phyloP scores from a whole-genome alignment of 768 basidiomycete species.

The Termitomyces sp. region DNA sequence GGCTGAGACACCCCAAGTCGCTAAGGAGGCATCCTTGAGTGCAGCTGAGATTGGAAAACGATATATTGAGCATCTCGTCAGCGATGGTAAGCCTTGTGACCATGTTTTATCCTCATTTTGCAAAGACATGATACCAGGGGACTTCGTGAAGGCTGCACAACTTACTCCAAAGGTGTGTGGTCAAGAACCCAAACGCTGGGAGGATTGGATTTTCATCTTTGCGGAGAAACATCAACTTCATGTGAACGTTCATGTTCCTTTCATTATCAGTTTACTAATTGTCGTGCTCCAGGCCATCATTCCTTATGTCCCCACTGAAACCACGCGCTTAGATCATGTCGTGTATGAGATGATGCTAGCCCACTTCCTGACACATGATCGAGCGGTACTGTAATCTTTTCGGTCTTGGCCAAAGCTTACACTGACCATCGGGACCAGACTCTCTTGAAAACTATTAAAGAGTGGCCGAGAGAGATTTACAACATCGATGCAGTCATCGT shows the following conservation, averaged over 20 bases:
- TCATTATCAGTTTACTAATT: constrained; percentile 3
- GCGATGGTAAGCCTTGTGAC: constrained; percentile 53
- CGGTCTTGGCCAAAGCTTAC: not conserved
- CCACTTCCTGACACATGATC: constrained; percentile 78
- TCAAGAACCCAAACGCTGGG: constrained; percentile 82
- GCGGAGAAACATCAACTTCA: constrained; percentile 77
- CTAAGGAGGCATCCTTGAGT: constrained; percentile 37
- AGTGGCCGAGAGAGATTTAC: constrained; percentile 92
- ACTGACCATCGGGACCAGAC: constrained; percentile 39
- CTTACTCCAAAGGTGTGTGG: constrained; percentile 85
- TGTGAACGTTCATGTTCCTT: constrained; percentile 39
- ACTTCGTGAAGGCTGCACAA: constrained; percentile 75
- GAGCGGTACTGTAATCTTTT: constrained; percentile 40
- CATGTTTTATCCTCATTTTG: not conserved
- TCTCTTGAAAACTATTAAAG: constrained; percentile 71
- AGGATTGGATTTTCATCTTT: constrained; percentile 92
- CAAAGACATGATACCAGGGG: constrained; percentile 23
- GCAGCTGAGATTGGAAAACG: constrained; percentile 74
- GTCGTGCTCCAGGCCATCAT: constrained; percentile 63
- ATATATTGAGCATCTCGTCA: constrained; percentile 84
- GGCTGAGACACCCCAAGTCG: constrained; percentile 26
- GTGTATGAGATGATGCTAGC: constrained; percentile 96
- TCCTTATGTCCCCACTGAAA: constrained; percentile 80
- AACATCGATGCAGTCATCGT: constrained; percentile 83
- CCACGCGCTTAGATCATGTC: constrained; percentile 74